Conservation (phyloP, 768 basidiomycete species). For the Kondoa malvinella region DNA sequence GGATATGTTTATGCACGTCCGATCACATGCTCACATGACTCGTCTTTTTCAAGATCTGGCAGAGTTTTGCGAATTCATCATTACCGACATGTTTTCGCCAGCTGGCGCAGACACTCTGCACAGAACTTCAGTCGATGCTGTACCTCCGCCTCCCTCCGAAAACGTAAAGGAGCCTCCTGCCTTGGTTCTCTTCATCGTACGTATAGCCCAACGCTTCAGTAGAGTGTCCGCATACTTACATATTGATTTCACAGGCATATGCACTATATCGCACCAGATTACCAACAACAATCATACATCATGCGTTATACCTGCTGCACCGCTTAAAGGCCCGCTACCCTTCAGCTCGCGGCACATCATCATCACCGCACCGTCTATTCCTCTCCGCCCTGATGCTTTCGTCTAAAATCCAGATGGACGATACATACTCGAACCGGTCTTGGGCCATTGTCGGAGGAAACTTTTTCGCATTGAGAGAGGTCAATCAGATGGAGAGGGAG, state of each 20-base stretch:
- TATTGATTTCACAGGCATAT: constrained; percentile 37
- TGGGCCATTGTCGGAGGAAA: constrained; percentile 81
- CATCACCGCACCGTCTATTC: constrained; percentile 74
- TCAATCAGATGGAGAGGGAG: constrained; percentile 93
- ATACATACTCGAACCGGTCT: constrained; percentile 82
- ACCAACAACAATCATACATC: constrained; percentile 48
- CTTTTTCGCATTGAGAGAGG: constrained; percentile 67
- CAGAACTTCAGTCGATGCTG: constrained; percentile 30
- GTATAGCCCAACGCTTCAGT: neutral
- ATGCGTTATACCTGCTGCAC: constrained; percentile 56
- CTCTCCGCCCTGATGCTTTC: constrained; percentile 69
- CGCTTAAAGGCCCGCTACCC: constrained; percentile 83
- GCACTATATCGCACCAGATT: constrained; percentile 69
- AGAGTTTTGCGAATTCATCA: constrained; percentile 21
- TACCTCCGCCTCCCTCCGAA: constrained; percentile 11
- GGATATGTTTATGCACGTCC: neutral
- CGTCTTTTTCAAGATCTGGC: constrained; percentile 12
- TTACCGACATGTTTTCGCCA: constrained; percentile 31
- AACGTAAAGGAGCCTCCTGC: constrained; percentile 34
- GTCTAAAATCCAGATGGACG: constrained; percentile 62
- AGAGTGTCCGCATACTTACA: neutral
- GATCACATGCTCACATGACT: neutral
- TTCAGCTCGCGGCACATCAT: constrained; percentile 71
- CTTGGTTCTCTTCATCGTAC: constrained; percentile 56
- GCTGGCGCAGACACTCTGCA: constrained; percentile 10